Evolutionary conservation across 1,284 basidiomycete species (phyloP), one percentile per base, ranked within the genome.

Genomic region (Acaromyces ingoldii): DNA sequence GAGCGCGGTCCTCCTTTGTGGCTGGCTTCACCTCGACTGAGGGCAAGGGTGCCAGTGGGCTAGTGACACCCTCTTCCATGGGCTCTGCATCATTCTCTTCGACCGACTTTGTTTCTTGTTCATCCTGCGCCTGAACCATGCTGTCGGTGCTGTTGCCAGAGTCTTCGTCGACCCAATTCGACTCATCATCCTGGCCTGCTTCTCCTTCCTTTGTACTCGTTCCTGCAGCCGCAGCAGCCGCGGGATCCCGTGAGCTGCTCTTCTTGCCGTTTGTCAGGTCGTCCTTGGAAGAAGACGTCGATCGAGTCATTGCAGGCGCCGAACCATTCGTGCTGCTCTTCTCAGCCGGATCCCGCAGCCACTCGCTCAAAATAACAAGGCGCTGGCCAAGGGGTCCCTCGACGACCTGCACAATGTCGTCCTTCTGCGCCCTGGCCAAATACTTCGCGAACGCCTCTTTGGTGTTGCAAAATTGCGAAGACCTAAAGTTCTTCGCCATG

Each of bases 401-500:
- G 24, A 17, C 30, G 24, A 24, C 38, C 22, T 24, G 17, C 17
- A 36, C 15, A 48, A 48, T 48, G n/a, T 45, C 28, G 13, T 36
- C 48, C 31, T 21, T 39, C 34, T 42, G 15, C n/a, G 45, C 29
- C 22, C 3, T 3, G 17, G 25, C 6, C 29, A 36, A 13, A n/a
- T 47, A 31, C 2, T 11, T 19, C 3, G 15, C 28, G 29, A 47
- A 36, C 11, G 25, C 21, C n/a, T 33, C 26, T 21, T 17, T 17
- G 13, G 31, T 10, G 22, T 30, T 29, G 30, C 33, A 21, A 17
- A 29, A 15, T 15, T 21, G 25, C n/a, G 26, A n/a, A 17, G 28
- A 19, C 31, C 38, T 49, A 13, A 21, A 22, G 39, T 52, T 29
- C 25, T 50, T 52, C 17, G 4, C n/a, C 33, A 44, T 22, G 6